These are phyloP conservation scores for Ampelocalamus luodianensis DNA, from an alignment of 176 grass and related monocot species.

Conservation along the genomic window DNA sequence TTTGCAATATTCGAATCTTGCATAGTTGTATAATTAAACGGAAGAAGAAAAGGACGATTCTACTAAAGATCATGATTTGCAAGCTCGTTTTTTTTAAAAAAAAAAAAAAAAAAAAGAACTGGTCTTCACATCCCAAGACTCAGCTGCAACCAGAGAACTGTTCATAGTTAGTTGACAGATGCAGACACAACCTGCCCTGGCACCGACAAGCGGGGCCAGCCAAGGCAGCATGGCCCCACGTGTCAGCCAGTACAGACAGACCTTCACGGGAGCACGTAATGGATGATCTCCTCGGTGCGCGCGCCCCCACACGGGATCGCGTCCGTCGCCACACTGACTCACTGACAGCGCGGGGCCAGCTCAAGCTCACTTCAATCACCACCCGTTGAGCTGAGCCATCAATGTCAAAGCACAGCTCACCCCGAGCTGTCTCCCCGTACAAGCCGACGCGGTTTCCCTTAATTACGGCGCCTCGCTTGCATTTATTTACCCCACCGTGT, in stretches of 20 bases:
- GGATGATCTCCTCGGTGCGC: not conserved
- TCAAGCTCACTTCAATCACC: not conserved
- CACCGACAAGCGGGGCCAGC: not conserved
- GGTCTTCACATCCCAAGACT: not conserved
- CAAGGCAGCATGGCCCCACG: not conserved
- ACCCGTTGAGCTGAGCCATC: not conserved
- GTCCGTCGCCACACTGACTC: not conserved
- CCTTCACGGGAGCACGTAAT: not conserved
- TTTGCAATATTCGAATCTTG: not conserved
- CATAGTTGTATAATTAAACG: not conserved
- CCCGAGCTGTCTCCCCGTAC: slow-evolving; percentile 31
- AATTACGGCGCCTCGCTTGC: not conserved
- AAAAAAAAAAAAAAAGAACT: not conserved
- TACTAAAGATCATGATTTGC: not conserved
- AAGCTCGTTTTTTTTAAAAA: too few species aligned
- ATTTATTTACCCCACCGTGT: slow-evolving; percentile 6
- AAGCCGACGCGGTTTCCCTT: slow-evolving; percentile 19
- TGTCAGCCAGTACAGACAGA: not conserved
- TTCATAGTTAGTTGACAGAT: not conserved
- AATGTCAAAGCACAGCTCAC: slow-evolving; percentile 33
- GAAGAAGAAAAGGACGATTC: not conserved
- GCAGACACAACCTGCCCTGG: too few species aligned
- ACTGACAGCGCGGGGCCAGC: slow-evolving; percentile 37
- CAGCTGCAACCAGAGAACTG: too few species aligned
- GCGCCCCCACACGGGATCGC: not conserved